Evolutionary conservation across 495 filamentous ascomycete genomes (phyloP).

Genomic region (Talaromyces liani): DNA sequence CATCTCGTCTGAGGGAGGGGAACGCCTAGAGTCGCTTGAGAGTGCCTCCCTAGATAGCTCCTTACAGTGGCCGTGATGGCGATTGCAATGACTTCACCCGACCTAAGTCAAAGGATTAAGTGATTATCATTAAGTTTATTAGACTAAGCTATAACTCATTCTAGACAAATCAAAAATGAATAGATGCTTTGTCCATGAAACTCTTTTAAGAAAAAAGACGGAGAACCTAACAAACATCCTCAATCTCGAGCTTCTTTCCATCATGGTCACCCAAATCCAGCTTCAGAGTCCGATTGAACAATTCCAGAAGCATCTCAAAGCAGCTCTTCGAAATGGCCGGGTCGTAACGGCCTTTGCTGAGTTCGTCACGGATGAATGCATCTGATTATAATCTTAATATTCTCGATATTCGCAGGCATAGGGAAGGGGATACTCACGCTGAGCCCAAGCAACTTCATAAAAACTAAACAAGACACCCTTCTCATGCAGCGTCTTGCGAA

Average conservation of each 20-base stretch:
- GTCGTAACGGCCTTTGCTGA: constrained; percentile 89
- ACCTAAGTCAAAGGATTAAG: background rate
- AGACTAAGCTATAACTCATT: background rate
- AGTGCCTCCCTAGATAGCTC: background rate
- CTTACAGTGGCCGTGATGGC: no score
- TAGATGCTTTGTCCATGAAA: background rate
- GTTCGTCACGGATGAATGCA: constrained; percentile 93
- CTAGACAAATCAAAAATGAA: background rate
- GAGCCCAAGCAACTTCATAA: constrained; percentile 85
- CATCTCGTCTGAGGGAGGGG: background rate
- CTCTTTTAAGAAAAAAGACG: no score
- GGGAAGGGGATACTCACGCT: constrained; percentile 48
- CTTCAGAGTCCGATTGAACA: constrained; percentile 74
- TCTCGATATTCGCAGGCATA: background rate
- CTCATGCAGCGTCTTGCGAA: constrained; percentile 74
- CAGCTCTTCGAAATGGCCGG: constrained; percentile 81
- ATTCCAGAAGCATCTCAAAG: constrained; percentile 82
- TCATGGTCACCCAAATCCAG: constrained; percentile 61
- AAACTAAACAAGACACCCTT: constrained; percentile 69
- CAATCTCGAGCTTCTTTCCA: constrained; percentile 41
- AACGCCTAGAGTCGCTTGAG: background rate
- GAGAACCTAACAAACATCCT: constrained; percentile 46
- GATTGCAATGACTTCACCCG: no score
- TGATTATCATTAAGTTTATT: background rate
- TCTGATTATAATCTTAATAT: constrained; percentile 30